Percentiles rank a stretch among this genome's conserved stretches.
Conservation (phyloP, 768 basidiomycete species). For the Macrolepiota albuminosa region DNA sequence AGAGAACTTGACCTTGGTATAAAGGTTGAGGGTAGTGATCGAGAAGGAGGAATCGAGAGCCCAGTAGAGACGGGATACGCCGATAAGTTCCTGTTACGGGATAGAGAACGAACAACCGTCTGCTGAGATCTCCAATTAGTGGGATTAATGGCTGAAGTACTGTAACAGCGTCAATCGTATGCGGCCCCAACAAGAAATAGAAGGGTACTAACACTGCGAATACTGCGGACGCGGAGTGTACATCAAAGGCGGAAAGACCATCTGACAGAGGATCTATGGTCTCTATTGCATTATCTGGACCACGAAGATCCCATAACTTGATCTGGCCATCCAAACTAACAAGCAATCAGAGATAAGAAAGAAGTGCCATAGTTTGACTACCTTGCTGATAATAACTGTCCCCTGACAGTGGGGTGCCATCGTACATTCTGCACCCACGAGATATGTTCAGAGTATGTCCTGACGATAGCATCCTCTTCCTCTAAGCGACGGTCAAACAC, state of each 20-base stretch:
- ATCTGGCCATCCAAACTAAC: constrained; percentile 83
- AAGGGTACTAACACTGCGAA: constrained; percentile 70
- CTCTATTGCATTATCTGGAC: constrained; percentile 49
- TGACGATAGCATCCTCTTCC: constrained; percentile 77
- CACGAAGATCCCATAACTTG: constrained; percentile 86
- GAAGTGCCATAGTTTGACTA: constrained; percentile 22
- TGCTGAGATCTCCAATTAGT: constrained; percentile 66
- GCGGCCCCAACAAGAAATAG: background rate
- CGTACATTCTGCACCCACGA: constrained; percentile 91
- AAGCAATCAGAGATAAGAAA: constrained; percentile 1
- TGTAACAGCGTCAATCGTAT: constrained; percentile 19
- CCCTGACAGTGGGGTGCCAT: constrained; percentile 66
- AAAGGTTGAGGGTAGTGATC: constrained; percentile 50
- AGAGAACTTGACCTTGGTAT: constrained; percentile 62
- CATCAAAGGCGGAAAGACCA: constrained; percentile 82
- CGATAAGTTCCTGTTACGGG: constrained; percentile 33
- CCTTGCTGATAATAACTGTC: constrained; percentile 85
- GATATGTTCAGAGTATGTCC: constrained; percentile 68
- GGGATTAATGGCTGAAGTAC: constrained; percentile 56
- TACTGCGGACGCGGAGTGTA: constrained; percentile 77
- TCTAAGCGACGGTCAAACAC: constrained; percentile 90
- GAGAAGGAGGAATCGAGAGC: constrained; percentile 49
- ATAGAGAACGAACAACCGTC: constrained; percentile 54
- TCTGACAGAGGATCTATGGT: constrained; percentile 62
- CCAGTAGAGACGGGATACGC: constrained; percentile 50